A percentile compares a stretch with the other conserved stretches of the same genome.
These are phyloP conservation scores for Mucor ambiguus DNA, from an alignment of 371 early-diverging fungal genomes.

Conservation along the genomic window DNA sequence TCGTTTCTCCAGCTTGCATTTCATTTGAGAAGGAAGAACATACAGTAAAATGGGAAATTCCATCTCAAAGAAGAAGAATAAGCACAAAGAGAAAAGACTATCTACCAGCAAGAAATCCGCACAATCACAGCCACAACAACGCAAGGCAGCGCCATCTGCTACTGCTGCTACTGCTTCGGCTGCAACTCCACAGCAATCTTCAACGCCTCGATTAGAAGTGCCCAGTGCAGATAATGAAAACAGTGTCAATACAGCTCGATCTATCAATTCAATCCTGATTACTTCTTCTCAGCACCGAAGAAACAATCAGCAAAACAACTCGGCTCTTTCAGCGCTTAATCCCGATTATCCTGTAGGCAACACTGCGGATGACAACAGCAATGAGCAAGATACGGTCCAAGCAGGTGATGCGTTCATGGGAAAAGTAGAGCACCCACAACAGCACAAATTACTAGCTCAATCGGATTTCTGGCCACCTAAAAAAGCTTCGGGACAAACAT, in stretches of 20 bases:
- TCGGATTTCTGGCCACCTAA: slow-evolving; percentile 48
- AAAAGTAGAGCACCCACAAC: slow-evolving; percentile 40
- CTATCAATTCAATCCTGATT: slow-evolving; percentile 47
- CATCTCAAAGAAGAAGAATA: slow-evolving; percentile 5
- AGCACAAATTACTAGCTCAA: slow-evolving; percentile 36
- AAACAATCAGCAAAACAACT: slow-evolving; percentile 20
- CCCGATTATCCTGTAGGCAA: slow-evolving; percentile 43
- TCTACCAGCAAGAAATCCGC: not conserved
- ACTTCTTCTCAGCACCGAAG: slow-evolving; percentile 25
- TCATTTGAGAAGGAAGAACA: not conserved
- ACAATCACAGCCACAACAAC: slow-evolving; percentile 1
- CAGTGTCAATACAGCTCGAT: slow-evolving; percentile 50
- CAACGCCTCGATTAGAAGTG: not conserved
- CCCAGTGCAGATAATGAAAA: slow-evolving; percentile 39
- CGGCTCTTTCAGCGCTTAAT: slow-evolving; percentile 41
- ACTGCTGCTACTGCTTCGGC: not conserved
- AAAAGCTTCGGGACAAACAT: slow-evolving; percentile 16
- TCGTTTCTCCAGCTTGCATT: not conserved
- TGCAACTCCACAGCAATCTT: not conserved
- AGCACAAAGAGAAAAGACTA: slow-evolving; percentile 1
- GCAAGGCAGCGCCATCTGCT: not conserved
- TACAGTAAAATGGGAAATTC: slow-evolving; percentile 1
- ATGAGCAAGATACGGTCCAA: slow-evolving; percentile 6
- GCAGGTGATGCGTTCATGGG: slow-evolving; percentile 31
- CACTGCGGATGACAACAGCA: not conserved